Conservation (phyloP, 1,284 basidiomycete genomes). For the Flammula alnicola region DNA sequence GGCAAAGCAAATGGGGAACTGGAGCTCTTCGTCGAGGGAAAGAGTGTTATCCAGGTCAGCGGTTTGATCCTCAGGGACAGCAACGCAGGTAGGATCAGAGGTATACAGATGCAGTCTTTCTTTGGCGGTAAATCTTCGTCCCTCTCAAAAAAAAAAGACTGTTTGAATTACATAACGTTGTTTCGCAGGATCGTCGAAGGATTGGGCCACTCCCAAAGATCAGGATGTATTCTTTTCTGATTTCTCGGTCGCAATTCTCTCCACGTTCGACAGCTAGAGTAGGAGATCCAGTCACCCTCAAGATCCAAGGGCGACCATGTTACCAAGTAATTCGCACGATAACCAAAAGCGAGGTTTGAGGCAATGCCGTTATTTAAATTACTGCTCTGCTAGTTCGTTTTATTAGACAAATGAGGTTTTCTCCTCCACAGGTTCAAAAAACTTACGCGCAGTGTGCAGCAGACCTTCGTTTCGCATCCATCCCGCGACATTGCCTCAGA, state of each 20-base stretch:
- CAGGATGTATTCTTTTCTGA: slow-evolving; percentile 67
- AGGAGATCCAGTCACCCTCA: too few species aligned
- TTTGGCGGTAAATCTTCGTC: slow-evolving; percentile 57
- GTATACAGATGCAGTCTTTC: slow-evolving; percentile 72
- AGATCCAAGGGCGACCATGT: too few species aligned
- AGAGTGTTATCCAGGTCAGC: slow-evolving; percentile 55
- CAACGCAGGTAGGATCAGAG: slow-evolving; percentile 51
- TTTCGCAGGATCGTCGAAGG: slow-evolving; percentile 42
- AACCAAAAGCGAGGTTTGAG: too few species aligned
- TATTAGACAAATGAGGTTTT: too few species aligned
- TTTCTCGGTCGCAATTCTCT: slow-evolving; percentile 58
- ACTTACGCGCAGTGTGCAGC: too few species aligned
- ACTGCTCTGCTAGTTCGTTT: too few species aligned
- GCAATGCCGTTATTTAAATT: too few species aligned
- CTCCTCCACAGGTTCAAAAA: too few species aligned
- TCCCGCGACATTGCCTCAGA: too few species aligned
- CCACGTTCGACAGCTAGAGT: slow-evolving; percentile 1
- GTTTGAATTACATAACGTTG: slow-evolving; percentile 6
- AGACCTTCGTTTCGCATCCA: too few species aligned
- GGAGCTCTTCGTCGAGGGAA: slow-evolving; percentile 61
- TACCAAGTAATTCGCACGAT: too few species aligned
- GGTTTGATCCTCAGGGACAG: slow-evolving; percentile 54
- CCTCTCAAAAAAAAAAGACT: background rate
- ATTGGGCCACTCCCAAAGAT: slow-evolving; percentile 59
- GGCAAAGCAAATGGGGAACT: slow-evolving; percentile 58